A percentile compares a stretch with the other conserved stretches of the same genome.
phyloP scores from a whole-genome alignment of 768 basidiomycete species.

The Mycena capillaripes region DNA sequence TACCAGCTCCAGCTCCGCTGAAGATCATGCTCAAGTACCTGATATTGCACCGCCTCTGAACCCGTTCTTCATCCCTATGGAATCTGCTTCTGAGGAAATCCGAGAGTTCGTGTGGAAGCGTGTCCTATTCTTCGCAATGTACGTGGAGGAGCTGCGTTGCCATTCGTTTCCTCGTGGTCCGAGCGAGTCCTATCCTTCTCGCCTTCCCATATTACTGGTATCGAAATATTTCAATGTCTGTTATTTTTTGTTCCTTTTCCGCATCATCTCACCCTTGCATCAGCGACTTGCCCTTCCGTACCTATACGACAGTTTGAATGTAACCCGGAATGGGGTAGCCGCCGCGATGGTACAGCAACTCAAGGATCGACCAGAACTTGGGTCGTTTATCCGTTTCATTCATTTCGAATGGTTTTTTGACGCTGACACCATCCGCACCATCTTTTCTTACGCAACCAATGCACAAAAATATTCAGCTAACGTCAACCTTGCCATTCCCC shows the following conservation, averaged over 20 bases:
- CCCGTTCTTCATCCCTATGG: slow-evolving; percentile 11
- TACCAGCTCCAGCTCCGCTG: not conserved
- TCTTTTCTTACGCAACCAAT: not conserved
- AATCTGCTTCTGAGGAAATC: not conserved
- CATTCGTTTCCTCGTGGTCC: not conserved
- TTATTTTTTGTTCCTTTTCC: not conserved
- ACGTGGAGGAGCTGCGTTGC: not conserved
- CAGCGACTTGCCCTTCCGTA: slow-evolving; percentile 12
- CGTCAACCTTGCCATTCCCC: not conserved
- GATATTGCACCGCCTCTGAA: slow-evolving; percentile 21
- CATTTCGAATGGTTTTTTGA: not conserved
- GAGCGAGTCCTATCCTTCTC: not conserved
- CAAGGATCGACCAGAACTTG: not conserved
- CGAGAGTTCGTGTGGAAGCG: slow-evolving; percentile 5
- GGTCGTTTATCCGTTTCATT: not conserved
- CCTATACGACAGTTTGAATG: not conserved
- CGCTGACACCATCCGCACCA: not conserved
- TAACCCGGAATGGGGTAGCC: not conserved
- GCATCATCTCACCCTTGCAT: not conserved
- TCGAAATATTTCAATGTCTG: slow-evolving; percentile 10
- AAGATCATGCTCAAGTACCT: not conserved
- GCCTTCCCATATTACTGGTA: not conserved
- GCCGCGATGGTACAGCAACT: not conserved
- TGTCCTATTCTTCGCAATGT: slow-evolving; percentile 2
- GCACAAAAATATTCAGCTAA: not conserved